phyloP scores from a whole-genome alignment of 2,329 filamentous ascomycete species.

The Claviceps africana region DNA sequence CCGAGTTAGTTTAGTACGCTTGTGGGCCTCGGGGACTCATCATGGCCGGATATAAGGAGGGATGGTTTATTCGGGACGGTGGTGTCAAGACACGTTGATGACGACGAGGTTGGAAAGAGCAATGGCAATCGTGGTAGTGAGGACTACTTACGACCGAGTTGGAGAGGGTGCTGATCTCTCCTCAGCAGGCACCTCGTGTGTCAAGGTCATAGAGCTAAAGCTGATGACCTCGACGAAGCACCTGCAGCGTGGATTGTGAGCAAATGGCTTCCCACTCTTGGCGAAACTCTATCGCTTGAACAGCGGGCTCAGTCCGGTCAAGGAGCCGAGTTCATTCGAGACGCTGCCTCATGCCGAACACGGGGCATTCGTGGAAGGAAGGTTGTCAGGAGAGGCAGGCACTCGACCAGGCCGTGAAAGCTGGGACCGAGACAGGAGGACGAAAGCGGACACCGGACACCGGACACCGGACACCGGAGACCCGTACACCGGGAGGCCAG shows the following conservation, averaged over 20 bases:
- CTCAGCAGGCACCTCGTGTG: slow-evolving; percentile 44
- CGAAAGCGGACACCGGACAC: no score
- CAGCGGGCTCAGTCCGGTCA: slow-evolving; percentile 41
- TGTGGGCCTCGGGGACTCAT: not conserved
- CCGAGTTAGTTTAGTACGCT: not conserved
- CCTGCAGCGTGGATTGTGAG: slow-evolving; percentile 12
- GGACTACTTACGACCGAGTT: slow-evolving; percentile 37
- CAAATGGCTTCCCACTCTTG: slow-evolving; percentile 11
- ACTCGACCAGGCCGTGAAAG: not conserved
- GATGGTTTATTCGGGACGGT: not conserved
- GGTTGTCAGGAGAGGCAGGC: slow-evolving; percentile 1
- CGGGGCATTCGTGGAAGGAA: not conserved
- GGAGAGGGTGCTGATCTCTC: slow-evolving; percentile 43
- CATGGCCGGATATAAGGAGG: not conserved
- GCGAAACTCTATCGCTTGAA: slow-evolving; percentile 10
- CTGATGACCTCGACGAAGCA: slow-evolving; percentile 9
- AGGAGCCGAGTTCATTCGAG: slow-evolving; percentile 43
- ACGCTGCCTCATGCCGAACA: slow-evolving; percentile 44
- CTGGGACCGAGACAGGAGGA: not conserved
- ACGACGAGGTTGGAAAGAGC: not conserved
- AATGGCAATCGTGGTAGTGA: not conserved
- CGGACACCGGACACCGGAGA: no score
- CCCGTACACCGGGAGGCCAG: no score
- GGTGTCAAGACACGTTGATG: not conserved
- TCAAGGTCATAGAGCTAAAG: slow-evolving; percentile 20